Evolutionary conservation across 2,329 filamentous ascomycete species (phyloP), one percentile per base, ranked within the genome.

Genomic region (Verticillium klebahnii): DNA sequence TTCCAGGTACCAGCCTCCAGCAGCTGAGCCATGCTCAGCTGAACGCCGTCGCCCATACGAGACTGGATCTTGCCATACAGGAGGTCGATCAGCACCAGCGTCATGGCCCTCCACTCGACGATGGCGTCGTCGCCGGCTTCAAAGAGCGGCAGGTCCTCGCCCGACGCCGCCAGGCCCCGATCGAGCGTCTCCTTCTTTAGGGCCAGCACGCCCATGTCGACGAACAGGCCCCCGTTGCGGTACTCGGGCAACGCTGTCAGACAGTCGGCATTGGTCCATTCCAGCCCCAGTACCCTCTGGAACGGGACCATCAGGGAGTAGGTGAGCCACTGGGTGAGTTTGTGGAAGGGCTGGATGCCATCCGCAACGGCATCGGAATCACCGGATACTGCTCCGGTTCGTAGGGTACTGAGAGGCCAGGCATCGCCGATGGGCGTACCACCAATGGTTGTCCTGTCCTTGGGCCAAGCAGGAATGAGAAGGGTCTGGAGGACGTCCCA

Each of bases 221-320:
- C 88, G 64, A 97, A 88, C 3, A 97, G 81, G 14, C 93, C 93
- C 54, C 93, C 93, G 69, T 97, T 97, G 62, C 93, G 87, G 73
- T 97, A 97, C 73, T 97, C 93, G 0, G 93, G 93, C 3, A 97
- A 80, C 25, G 92, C 93, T 0, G 93, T 97, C 66, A 96, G 82
- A 7, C 96, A 82, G 64, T 96, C 91, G 1, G 87, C 86, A 54
- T 92, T 92, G 3, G 89, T 87, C 73, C 95, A 95, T 67, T 92
- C 87, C 63, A 96, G 88, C 62, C 89, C 85, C 69, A 96, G 86
- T 25, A 96, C 76, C 66, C 87, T 90, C 61, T 89, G 86, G 89
- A 97, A 96, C 0, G 93, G 93, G 29, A 93, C 89, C 91, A 96
- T 96, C 61, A 97, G 84, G 2, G 92, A 96, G 77, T 97, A 97